These are phyloP conservation scores for Eutypella sp. DNA, from an alignment of 2,329 filamentous ascomycete genomes.

Conservation along the genomic window DNA sequence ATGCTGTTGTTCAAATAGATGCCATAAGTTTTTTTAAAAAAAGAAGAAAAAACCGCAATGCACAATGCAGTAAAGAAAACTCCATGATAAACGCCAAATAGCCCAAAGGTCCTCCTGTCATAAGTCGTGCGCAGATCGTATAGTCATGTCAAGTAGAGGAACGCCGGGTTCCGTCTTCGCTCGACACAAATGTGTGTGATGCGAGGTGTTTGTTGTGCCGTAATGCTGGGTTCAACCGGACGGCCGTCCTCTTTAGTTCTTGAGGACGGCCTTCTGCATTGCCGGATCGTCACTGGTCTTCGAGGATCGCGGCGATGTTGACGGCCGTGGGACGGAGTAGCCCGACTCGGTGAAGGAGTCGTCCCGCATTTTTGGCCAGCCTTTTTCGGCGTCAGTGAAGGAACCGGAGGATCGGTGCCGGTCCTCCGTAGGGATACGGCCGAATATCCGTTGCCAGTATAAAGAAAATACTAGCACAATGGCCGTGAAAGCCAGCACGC, in stretches of 20 bases:
- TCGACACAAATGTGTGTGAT: too few species aligned
- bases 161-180: too few species aligned
- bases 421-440: not conserved
- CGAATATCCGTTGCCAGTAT: slow-evolving; percentile 1
- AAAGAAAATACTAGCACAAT: not conserved
- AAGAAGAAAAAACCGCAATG: too few species aligned
- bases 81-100: too few species aligned
- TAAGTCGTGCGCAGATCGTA: too few species aligned
- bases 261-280: slow-evolving; percentile 2
- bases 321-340: not conserved
- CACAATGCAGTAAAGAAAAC: too few species aligned
- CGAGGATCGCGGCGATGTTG: not conserved
- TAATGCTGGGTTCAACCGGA: not conserved
- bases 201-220: not conserved
- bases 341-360: not conserved
- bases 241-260: not conserved
- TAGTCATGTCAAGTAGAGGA: too few species aligned
- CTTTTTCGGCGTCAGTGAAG: not conserved
- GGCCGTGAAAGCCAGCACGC: not conserved
- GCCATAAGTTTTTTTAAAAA: too few species aligned
- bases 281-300: slow-evolving; percentile 2
- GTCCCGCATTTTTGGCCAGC: not conserved
- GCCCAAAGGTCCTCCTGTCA: too few species aligned
- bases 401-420: not conserved
- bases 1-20: too few species aligned